A percentile compares a stretch with the other conserved stretches of the same genome.
phyloP scores from a whole-genome alignment of 164 flowering plant genomes.

The Vitis cinerea region DNA sequence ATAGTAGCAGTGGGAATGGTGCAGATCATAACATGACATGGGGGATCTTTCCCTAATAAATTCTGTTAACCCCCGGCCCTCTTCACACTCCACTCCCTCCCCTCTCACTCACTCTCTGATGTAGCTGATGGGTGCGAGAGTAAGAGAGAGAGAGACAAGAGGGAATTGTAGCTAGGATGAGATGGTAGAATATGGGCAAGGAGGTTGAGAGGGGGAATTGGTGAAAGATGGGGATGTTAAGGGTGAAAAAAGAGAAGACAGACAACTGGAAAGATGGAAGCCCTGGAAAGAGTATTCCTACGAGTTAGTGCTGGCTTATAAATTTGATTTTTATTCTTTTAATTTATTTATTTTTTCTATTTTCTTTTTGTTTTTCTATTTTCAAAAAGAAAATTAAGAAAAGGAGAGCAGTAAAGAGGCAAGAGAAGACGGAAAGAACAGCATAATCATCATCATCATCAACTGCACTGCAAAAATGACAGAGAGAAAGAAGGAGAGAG shows the following conservation, averaged over 20 bases:
- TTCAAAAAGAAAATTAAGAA: not conserved
- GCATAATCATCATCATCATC: slow-evolving; percentile 18
- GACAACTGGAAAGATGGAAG: slow-evolving; percentile 47
- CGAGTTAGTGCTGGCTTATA: slow-evolving; percentile 35
- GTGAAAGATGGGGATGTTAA: slow-evolving; percentile 8
- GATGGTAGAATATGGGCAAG: slow-evolving; percentile 5
- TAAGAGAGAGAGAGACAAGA: slow-evolving; percentile 11
- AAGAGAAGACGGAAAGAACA: slow-evolving; percentile 9
- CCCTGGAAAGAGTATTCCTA: slow-evolving; percentile 25
- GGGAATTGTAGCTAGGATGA: slow-evolving; percentile 2
- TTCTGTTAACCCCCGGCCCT: too few species aligned
- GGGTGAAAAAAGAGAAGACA: slow-evolving; percentile 16
- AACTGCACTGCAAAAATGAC: slow-evolving; percentile 19
- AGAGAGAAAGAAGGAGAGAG: slow-evolving; percentile 6
- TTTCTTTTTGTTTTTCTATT: not conserved
- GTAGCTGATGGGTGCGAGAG: slow-evolving; percentile 7
- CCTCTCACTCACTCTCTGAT: slow-evolving; percentile 9
- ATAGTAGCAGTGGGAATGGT: not conserved
- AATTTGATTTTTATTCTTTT: slow-evolving; percentile 9
- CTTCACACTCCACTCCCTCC: not conserved
- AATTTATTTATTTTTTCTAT: not conserved
- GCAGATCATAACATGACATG: not conserved
- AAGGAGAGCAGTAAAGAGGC: slow-evolving; percentile 17
- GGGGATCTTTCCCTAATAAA: too few species aligned
- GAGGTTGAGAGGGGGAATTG: slow-evolving; percentile 9